These are phyloP conservation scores for Paecilomyces sp. DNA, from an alignment of 2,329 filamentous ascomycete species.

Conservation along the genomic window DNA sequence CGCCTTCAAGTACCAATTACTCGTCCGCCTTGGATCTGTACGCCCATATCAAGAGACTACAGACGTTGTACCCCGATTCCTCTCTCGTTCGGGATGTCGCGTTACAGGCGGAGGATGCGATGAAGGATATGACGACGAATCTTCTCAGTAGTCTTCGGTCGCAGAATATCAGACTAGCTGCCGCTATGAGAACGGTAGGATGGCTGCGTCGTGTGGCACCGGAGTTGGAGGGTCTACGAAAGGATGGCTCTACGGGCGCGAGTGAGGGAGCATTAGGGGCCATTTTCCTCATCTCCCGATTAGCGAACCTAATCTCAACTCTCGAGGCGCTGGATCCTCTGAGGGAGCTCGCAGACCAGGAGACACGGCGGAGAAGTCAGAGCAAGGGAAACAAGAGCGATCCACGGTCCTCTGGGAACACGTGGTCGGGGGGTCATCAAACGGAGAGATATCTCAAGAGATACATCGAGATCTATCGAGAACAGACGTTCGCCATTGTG, in stretches of 20 bases:
- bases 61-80: slow-evolving; percentile 74
- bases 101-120: slow-evolving; percentile 73
- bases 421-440: slow-evolving; percentile 63
- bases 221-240: slow-evolving; percentile 54
- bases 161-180: slow-evolving; percentile 77
- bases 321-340: slow-evolving; percentile 79
- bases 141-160: slow-evolving; percentile 70
- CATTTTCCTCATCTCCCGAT: slow-evolving; percentile 78
- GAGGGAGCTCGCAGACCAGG: slow-evolving; percentile 82
- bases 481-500: slow-evolving; percentile 93
- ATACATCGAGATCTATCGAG: slow-evolving; percentile 94
- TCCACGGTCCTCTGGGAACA: slow-evolving; percentile 9
- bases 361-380: slow-evolving; percentile 47
- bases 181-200: slow-evolving; percentile 81
- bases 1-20: slow-evolving; percentile 60
- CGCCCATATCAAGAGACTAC: slow-evolving; percentile 83
- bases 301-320: slow-evolving; percentile 71
- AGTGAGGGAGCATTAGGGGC: slow-evolving; percentile 68
- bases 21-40: slow-evolving; percentile 84
- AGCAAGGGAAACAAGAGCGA: slow-evolving; percentile 17
- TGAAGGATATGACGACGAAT: slow-evolving; percentile 81
- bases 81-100: slow-evolving; percentile 66
- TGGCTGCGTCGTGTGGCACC: slow-evolving; percentile 84
- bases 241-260: slow-evolving; percentile 17
- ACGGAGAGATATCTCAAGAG: slow-evolving; percentile 90